Evolutionary conservation across 169 alveolate genomes (phyloP), one percentile per base, ranked within the genome.

Genomic region (Cryptosporidium canis): DNA sequence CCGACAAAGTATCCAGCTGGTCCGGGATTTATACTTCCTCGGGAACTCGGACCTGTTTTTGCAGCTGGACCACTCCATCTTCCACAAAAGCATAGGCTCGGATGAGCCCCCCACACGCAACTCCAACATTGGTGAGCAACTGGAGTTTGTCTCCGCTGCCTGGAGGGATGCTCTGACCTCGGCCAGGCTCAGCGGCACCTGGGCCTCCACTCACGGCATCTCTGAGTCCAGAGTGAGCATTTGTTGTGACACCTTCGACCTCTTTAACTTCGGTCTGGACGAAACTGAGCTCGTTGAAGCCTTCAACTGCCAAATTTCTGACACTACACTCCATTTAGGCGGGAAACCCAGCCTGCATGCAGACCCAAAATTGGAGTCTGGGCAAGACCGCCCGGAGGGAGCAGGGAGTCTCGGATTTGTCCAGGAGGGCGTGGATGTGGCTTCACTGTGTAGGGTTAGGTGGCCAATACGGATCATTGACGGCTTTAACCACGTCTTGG

Each of bases 401-500:
- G 18, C n/a, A 48, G 35, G n/a, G 9, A n/a, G n/a, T 2, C 4
- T 66, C 24, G 41, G 24, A 8, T 0, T 3, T 4, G 41, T 8
- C 41, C 27, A 66, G 8, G 68, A 61, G 7, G 18, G n/a, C n/a
- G 18, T 35, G n/a, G 21, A 61, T 12, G 45, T 27, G 11, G 27
- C 31, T 33, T 48, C 85, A 53, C 24, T 48, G 12, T 71, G 70
- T 24, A 51, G 39, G 33, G 33, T 37, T 9, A 71, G 35, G 48
- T 71, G 85, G 85, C 85, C 85, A 29, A 55, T 71, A 16, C 39
- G 85, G 11, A 71, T 71, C 41, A 71, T 71, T 16, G 85, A 71
- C 35, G 85, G 85, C 43, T 71, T 71, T 29, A 71, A 71, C 37
- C 85, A 71, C 12, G 35, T 48, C 8, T 48, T 71, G 24, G 85